Evolutionary conservation across 2,329 filamentous ascomycete species (phyloP).

Genomic region (Chaetomiaceae sp.): DNA sequence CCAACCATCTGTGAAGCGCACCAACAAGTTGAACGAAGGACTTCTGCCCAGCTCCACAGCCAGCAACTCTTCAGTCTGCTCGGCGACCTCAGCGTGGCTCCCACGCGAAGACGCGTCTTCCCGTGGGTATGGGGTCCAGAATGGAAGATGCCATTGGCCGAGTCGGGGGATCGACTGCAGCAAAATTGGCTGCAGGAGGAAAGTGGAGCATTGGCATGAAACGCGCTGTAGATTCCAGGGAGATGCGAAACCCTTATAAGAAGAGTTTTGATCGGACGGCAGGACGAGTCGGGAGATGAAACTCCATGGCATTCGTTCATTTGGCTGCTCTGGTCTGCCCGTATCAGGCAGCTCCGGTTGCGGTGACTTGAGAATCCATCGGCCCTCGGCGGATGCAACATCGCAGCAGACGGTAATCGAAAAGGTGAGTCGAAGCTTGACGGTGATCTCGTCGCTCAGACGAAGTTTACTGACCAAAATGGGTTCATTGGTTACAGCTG

Average conservation of each 20-base stretch:
- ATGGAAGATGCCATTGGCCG: neutral
- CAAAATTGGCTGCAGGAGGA: constrained; percentile 6
- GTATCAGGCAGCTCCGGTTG: neutral
- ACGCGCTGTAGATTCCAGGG: constrained; percentile 27
- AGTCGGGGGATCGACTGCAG: constrained; percentile 9
- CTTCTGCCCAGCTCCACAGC: too few relatives aligned
- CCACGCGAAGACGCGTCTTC: neutral
- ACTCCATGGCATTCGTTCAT: constrained; percentile 28
- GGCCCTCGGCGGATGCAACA: constrained; percentile 19
- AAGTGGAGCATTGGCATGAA: constrained; percentile 24
- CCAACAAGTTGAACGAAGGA: too few relatives aligned
- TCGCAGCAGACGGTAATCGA: constrained; percentile 11
- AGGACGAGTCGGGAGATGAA: constrained; percentile 30
- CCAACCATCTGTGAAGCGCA: too few relatives aligned
- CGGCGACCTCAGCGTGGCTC: neutral
- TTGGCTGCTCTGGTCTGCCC: constrained; percentile 17
- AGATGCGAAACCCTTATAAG: constrained; percentile 31
- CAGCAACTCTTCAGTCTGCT: too few relatives aligned
- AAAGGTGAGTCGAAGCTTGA: constrained; percentile 17
- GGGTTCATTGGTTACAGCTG: too few relatives aligned
- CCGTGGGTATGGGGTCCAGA: neutral
- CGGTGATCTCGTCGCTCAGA: too few relatives aligned
- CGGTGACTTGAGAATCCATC: too few relatives aligned
- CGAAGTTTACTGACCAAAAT: too few relatives aligned
- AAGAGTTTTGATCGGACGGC: constrained; percentile 21